Evolutionary conservation across 176 grass and related monocot species (phyloP).

Genomic region (Panicum miliaceum): DNA sequence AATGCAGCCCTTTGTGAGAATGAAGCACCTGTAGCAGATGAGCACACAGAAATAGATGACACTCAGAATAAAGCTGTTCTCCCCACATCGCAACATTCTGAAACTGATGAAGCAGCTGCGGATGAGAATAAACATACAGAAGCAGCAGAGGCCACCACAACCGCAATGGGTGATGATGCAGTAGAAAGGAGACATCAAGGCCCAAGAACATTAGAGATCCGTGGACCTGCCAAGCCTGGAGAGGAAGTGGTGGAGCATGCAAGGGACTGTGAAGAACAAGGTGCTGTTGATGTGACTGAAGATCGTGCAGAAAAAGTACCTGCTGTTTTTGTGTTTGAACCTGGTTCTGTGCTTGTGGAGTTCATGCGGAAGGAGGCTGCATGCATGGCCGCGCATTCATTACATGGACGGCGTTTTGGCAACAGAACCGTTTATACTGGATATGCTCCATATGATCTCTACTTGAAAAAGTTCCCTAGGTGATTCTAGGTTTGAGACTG

Average conservation of each 20-base stretch:
- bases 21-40: slow-evolving; percentile 32
- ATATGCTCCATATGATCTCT: slow-evolving; percentile 62
- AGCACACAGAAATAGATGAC: slow-evolving; percentile 33
- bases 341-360: slow-evolving; percentile 81
- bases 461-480: slow-evolving; percentile 59
- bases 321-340: slow-evolving; percentile 39
- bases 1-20: slow-evolving; percentile 1
- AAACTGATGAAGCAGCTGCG: slow-evolving; percentile 9
- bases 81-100: slow-evolving; percentile 3
- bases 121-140: slow-evolving; percentile 30
- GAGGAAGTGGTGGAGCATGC: slow-evolving; percentile 21
- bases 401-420: slow-evolving; percentile 74
- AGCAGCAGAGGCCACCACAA: neutral
- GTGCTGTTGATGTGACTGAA: slow-evolving; percentile 7
- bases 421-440: slow-evolving; percentile 53
- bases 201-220: neutral
- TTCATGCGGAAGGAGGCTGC: slow-evolving; percentile 80
- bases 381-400: slow-evolving; percentile 65
- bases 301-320: slow-evolving; percentile 10
- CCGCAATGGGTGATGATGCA: neutral
- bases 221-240: neutral
- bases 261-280: slow-evolving; percentile 10
- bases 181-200: slow-evolving; percentile 31
- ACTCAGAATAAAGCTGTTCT: neutral
- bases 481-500: slow-evolving; percentile 40